Conservation (phyloP, 129 eudicot genomes). For the Flaveria robusta region DNA sequence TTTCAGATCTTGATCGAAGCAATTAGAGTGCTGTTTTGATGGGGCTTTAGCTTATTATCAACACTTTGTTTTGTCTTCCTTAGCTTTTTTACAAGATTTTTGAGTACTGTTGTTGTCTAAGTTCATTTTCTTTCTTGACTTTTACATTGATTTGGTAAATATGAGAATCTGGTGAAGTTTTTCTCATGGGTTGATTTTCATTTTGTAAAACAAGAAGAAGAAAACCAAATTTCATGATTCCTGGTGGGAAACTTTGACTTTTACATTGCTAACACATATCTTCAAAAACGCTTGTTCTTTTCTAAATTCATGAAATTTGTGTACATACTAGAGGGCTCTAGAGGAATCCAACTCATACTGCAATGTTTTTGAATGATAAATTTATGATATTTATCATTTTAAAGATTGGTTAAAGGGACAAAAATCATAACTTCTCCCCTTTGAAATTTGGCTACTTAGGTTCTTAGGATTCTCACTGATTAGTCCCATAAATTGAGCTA, state of each 20-base stretch:
- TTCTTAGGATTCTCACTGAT: slow-evolving; percentile 31
- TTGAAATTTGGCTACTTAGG: slow-evolving; percentile 17
- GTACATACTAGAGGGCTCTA: neutral
- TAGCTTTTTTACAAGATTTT: neutral
- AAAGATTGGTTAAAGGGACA: neutral
- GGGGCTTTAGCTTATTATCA: slow-evolving; percentile 19
- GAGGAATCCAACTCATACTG: neutral
- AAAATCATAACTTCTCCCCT: slow-evolving; percentile 19
- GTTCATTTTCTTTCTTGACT: neutral
- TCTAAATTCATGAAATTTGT: neutral
- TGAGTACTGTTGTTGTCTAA: neutral
- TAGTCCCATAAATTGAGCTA: slow-evolving; percentile 30
- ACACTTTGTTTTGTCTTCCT: slow-evolving; percentile 35
- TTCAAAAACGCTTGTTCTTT: neutral
- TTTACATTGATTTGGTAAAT: neutral
- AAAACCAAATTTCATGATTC: neutral
- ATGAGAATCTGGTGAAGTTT: slow-evolving; percentile 9
- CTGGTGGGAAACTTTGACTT: neutral
- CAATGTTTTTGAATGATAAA: slow-evolving; percentile 1
- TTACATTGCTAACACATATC: neutral
- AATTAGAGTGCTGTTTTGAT: slow-evolving; percentile 10
- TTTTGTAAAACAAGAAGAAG: neutral
- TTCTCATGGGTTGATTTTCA: neutral
- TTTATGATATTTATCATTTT: neutral
- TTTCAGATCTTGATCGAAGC: slow-evolving; percentile 42